Evolutionary conservation across 1,284 basidiomycete species (phyloP).

Genomic region (Gastroboletus turbinatus): DNA sequence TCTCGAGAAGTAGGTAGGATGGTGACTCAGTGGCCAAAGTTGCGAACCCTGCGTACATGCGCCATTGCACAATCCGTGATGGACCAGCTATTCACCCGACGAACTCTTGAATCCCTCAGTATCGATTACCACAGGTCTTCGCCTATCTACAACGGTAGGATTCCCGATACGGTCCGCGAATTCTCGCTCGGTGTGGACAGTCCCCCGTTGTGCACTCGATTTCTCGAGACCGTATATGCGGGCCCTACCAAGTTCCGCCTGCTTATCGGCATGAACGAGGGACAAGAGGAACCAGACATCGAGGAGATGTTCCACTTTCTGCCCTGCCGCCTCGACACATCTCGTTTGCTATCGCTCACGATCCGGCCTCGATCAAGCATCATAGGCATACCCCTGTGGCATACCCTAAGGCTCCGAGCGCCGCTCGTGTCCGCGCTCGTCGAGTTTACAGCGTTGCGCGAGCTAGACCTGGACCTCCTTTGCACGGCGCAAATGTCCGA

Average conservation of each 20-base stretch:
- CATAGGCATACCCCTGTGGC: not conserved
- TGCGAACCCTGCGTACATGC: slow-evolving; percentile 4
- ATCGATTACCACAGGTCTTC: slow-evolving; percentile 4
- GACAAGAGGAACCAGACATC: not conserved
- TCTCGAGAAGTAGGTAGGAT: slow-evolving; percentile 10
- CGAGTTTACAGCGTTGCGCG: slow-evolving; percentile 10
- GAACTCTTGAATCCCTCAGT: slow-evolving; percentile 1
- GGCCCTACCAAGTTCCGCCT: slow-evolving; percentile 10
- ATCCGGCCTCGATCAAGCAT: slow-evolving; percentile 1
- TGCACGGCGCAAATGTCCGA: slow-evolving; percentile 2
- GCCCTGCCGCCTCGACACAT: slow-evolving; percentile 8
- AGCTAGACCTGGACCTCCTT: slow-evolving; percentile 16
- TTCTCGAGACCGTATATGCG: slow-evolving; percentile 4
- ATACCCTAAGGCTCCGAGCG: not conserved
- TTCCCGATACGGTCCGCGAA: slow-evolving; percentile 5
- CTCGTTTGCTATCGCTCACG: slow-evolving; percentile 4
- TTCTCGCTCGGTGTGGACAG: slow-evolving; percentile 2
- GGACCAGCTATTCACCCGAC: slow-evolving; percentile 4
- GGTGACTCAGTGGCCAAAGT: slow-evolving; percentile 12
- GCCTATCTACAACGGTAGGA: slow-evolving; percentile 3
- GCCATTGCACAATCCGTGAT: slow-evolving; percentile 9
- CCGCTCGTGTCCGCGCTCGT: slow-evolving; percentile 1
- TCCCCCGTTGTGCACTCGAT: not conserved
- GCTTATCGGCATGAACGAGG: slow-evolving; percentile 2
- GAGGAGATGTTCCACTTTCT: slow-evolving; percentile 8